Evolutionary conservation across 2,329 filamentous ascomycete species (phyloP).

Genomic region (Fusarium chlamydosporum): DNA sequence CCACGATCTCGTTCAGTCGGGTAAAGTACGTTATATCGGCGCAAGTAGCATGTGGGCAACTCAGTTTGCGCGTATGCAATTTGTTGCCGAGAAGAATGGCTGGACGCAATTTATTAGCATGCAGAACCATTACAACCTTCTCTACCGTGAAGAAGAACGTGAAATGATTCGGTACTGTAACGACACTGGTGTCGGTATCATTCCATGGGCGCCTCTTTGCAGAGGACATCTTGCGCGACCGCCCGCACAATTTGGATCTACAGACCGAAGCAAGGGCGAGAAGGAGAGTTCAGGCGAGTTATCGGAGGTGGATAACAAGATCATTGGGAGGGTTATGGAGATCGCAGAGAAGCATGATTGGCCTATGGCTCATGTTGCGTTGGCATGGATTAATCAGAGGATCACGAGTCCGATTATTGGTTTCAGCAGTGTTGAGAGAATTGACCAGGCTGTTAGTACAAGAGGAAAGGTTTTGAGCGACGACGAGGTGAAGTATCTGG

Average conservation of each 20-base stretch:
- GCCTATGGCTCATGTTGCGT: conserved; percentile 40
- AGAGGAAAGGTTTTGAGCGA: conserved; percentile 25
- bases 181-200: conserved; percentile 47
- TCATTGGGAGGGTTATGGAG: conserved; percentile 29
- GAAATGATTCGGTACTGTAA: conserved; percentile 61
- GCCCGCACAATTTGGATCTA: conserved; percentile 22
- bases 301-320: conserved; percentile 26
- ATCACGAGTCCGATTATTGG: conserved; percentile 38
- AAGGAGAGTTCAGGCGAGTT: conserved; percentile 30
- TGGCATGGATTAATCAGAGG: conserved; percentile 35
- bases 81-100: conserved; percentile 65
- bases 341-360: conserved; percentile 21
- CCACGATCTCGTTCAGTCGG: conserved; percentile 68
- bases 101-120: conserved; percentile 72
- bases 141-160: conserved; percentile 71
- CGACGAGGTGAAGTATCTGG: conserved; percentile 30
- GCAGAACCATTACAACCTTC: conserved; percentile 69
- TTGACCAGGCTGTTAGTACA: conserved; percentile 33
- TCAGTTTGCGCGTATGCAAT: conserved; percentile 65
- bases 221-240: conserved; percentile 36
- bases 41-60: conserved; percentile 62
- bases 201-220: conserved; percentile 44
- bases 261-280: conserved; percentile 34
- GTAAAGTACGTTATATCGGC: conserved; percentile 70
- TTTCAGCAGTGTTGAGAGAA: conserved; percentile 38